phyloP scores from a whole-genome alignment of 768 basidiomycete species.

The Mycena indigotica region DNA sequence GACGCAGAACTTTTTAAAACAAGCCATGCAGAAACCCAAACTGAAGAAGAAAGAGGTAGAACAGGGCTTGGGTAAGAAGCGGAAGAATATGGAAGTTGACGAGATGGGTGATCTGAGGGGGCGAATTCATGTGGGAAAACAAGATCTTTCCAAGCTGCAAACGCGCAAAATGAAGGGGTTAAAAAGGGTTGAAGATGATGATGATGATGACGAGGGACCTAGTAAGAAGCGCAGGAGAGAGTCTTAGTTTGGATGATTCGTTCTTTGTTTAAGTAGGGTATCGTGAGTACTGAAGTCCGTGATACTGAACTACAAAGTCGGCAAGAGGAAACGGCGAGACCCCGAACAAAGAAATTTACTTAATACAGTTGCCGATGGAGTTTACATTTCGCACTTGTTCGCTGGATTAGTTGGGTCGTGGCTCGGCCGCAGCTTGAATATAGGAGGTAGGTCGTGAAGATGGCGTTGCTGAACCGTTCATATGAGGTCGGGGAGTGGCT shows the following conservation, averaged over 20 bases:
- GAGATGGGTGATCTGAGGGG: slow-evolving; percentile 97
- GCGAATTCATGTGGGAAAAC: slow-evolving; percentile 83
- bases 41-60: slow-evolving; percentile 86
- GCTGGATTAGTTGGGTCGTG: slow-evolving; percentile 43
- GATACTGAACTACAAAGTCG: slow-evolving; percentile 63
- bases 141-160: slow-evolving; percentile 86
- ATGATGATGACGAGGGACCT: slow-evolving; percentile 11
- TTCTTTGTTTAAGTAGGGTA: slow-evolving; percentile 46
- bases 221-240: slow-evolving; percentile 25
- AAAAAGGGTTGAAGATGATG: slow-evolving; percentile 40
- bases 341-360: slow-evolving; percentile 28
- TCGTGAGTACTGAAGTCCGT: slow-evolving; percentile 65
- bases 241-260: slow-evolving; percentile 16
- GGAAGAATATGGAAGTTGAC: slow-evolving; percentile 94
- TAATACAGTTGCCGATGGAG: slow-evolving; percentile 48
- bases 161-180: slow-evolving; percentile 97
- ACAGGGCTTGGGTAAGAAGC: slow-evolving; percentile 86
- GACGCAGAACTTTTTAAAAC: slow-evolving; percentile 80
- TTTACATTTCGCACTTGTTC: slow-evolving; percentile 49
- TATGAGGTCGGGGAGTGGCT: slow-evolving; percentile 35
- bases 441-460: slow-evolving; percentile 56
- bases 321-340: slow-evolving; percentile 23
- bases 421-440: slow-evolving; percentile 45
- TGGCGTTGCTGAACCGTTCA: slow-evolving; percentile 33
- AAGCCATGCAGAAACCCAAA: slow-evolving; percentile 82